phyloP scores from a whole-genome alignment of 2,329 filamentous ascomycete genomes.

The Sporothrix luriei region DNA sequence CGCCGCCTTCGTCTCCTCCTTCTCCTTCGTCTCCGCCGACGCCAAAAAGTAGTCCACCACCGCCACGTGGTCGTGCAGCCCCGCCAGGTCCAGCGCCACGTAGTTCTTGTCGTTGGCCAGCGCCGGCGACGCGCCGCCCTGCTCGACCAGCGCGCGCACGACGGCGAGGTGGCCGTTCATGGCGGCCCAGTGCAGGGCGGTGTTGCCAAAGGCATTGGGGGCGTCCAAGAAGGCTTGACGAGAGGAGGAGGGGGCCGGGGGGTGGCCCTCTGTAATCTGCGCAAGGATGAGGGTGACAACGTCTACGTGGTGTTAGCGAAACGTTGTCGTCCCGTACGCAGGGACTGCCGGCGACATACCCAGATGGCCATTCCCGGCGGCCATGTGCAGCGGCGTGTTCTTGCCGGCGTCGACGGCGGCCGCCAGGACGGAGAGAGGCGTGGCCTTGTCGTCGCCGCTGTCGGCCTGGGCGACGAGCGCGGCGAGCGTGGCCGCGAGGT shows the following conservation, averaged over 20 bases:
- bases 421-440: constrained; percentile 64
- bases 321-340: no score
- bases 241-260: constrained; percentile 46
- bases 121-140: constrained; percentile 77
- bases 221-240: constrained; percentile 63
- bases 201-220: constrained; percentile 83
- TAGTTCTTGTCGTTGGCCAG: constrained; percentile 83
- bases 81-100: constrained; percentile 73
- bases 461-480: constrained; percentile 59
- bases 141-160: constrained; percentile 74
- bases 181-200: constrained; percentile 89
- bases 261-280: constrained; percentile 48
- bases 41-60: constrained; percentile 64
- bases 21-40: constrained; percentile 47
- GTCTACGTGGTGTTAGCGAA: constrained; percentile 32
- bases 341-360: constrained; percentile 44
- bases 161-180: constrained; percentile 82
- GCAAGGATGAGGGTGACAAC: constrained; percentile 50
- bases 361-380: constrained; percentile 83
- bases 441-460: constrained; percentile 48
- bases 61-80: constrained; percentile 67
- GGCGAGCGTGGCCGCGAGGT: constrained; percentile 63
- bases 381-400: constrained; percentile 87
- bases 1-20: neutral
- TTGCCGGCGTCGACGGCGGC: constrained; percentile 73